These are phyloP conservation scores for Tetrahymena malaccensis DNA, from an alignment of 73 alveolate genomes.

Conservation along the genomic window DNA sequence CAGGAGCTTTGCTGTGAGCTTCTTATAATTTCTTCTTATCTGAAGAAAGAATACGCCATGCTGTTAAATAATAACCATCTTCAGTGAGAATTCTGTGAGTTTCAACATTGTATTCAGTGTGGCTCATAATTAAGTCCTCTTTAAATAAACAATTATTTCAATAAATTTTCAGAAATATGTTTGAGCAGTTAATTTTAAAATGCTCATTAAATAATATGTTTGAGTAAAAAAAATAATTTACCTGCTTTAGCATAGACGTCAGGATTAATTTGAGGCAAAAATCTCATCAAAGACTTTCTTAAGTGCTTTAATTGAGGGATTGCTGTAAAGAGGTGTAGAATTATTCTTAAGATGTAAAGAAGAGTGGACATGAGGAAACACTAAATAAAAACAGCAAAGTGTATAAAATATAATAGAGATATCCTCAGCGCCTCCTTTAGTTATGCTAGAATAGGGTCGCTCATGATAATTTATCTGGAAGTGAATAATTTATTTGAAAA, in stretches of 20 bases:
- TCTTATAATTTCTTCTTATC: neutral
- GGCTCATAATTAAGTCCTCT: neutral
- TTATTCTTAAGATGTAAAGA: neutral
- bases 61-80: neutral
- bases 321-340: neutral
- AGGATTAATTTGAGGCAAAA: neutral
- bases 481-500: too few relatives aligned
- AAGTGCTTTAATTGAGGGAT: neutral
- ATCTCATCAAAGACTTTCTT: neutral
- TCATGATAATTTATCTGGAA: neutral
- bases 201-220: neutral
- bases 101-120: neutral
- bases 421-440: neutral
- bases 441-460: neutral
- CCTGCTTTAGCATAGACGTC: neutral
- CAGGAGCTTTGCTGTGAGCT: neutral
- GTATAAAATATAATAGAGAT: neutral
- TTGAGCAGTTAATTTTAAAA: neutral
- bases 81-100: neutral
- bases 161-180: too few relatives aligned
- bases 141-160: too few relatives aligned
- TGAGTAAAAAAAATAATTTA: too few relatives aligned
- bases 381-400: neutral
- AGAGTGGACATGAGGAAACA: neutral
- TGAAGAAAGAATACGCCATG: neutral